Percentiles rank a stretch among this genome's conserved stretches.
phyloP scores from a whole-genome alignment of 2,329 filamentous ascomycete genomes.

The Hypocreales sp. region DNA sequence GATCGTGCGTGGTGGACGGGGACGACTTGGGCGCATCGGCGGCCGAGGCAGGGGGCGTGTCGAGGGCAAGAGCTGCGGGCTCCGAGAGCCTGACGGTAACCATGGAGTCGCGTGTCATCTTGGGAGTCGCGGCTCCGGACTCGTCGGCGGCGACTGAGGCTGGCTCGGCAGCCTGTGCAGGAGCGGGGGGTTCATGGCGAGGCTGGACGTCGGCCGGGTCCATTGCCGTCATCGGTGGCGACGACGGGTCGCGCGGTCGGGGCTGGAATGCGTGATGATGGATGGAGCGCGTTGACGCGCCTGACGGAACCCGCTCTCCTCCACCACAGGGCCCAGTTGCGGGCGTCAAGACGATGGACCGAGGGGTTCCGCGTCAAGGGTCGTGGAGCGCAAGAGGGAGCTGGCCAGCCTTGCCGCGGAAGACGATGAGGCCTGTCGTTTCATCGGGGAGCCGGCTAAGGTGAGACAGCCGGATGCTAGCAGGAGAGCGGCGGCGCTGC shows the following conservation, averaged over 20 bases:
- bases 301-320: too few species aligned
- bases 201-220: conserved; percentile 10
- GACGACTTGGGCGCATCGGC: conserved; percentile 7
- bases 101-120: conserved; percentile 50
- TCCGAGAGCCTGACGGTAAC: conserved; percentile 64
- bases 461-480: conserved; percentile 5
- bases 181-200: conserved; percentile 13
- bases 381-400: conserved; percentile 1
- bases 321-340: too few species aligned
- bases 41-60: conserved; percentile 21
- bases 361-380: not conserved
- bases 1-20: conserved; percentile 5
- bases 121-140: conserved; percentile 16
- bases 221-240: conserved; percentile 11
- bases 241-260: conserved; percentile 7
- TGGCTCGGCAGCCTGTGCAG: conserved; percentile 5
- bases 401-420: conserved; percentile 6
- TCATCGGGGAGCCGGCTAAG: conserved; percentile 9
- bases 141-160: conserved; percentile 9
- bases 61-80: conserved; percentile 34
- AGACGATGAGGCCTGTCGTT: conserved; percentile 7
- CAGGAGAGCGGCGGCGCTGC: not conserved
- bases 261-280: conserved; percentile 13
- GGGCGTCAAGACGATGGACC: conserved; percentile 1
- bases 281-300: too few species aligned